Conservation (phyloP, 768 basidiomycete species). For the Leccinum imitatum region DNA sequence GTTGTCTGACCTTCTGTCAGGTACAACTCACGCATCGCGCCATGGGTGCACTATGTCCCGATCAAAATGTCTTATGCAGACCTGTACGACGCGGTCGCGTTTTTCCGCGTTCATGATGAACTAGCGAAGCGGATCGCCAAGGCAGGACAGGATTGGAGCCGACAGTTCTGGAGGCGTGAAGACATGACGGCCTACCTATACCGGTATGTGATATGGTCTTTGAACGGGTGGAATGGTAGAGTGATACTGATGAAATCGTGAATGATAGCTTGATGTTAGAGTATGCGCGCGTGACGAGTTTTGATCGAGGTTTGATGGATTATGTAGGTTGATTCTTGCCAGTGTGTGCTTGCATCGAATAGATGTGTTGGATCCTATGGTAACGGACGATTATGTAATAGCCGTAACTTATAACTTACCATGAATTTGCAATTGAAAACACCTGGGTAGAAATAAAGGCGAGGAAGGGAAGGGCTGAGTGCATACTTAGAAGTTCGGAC, state of each 20-base stretch:
- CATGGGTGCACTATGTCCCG: constrained; percentile 78
- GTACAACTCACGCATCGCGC: constrained; percentile 55
- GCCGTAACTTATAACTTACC: not conserved
- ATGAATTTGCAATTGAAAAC: no score
- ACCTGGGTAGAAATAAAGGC: not conserved
- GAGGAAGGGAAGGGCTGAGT: not conserved
- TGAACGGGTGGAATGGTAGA: not conserved
- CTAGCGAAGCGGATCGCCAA: constrained; percentile 56
- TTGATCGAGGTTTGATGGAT: constrained; percentile 44
- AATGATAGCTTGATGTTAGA: constrained; percentile 48
- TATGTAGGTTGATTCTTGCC: constrained; percentile 20
- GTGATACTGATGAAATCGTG: not conserved
- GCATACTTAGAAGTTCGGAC: no score
- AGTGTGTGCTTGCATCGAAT: not conserved
- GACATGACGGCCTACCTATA: constrained; percentile 61
- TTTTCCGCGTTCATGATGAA: constrained; percentile 70
- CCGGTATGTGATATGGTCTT: constrained; percentile 37
- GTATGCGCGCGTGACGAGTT: constrained; percentile 51
- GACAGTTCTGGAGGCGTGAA: constrained; percentile 56
- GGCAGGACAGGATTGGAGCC: constrained; percentile 58
- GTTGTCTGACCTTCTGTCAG: constrained; percentile 27
- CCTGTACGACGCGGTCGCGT: constrained; percentile 66
- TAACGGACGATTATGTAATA: no score
- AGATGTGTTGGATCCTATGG: not conserved
- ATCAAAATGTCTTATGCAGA: constrained; percentile 64